Evolutionary conservation across 1,139 yeast genomes (phyloP).

Genomic region (Pichia sp.): DNA sequence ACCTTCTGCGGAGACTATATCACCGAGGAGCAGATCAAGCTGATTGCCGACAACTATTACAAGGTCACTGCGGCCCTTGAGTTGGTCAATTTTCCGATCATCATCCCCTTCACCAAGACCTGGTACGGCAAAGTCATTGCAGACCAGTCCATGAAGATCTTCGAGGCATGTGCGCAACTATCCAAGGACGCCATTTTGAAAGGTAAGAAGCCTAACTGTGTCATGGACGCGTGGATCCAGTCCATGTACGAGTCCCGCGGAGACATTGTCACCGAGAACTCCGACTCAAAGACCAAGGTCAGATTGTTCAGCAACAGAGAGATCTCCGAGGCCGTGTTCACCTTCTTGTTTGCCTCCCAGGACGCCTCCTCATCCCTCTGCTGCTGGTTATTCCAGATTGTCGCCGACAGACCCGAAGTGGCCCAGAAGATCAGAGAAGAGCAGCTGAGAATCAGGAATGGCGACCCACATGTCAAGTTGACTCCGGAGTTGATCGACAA

Average conservation of each 20-base stretch:
- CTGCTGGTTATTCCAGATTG: constrained; percentile 95
- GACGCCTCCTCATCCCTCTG: constrained; percentile 98
- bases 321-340: constrained; percentile 92
- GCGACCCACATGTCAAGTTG: constrained; percentile 61
- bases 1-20: constrained; percentile 96
- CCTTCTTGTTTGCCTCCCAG: constrained; percentile 94
- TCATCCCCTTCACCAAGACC: constrained; percentile 90
- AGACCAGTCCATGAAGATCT: constrained; percentile 87
- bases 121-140: constrained; percentile 97
- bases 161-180: constrained; percentile 80
- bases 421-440: constrained; percentile 82
- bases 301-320: constrained; percentile 88
- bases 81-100: constrained; percentile 94
- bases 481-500: constrained; percentile 69
- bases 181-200: constrained; percentile 68
- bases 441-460: constrained; percentile 76
- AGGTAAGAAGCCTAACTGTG: constrained; percentile 81
- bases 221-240: constrained; percentile 91
- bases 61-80: constrained; percentile 92
- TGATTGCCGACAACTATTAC: constrained; percentile 87
- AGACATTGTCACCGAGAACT: constrained; percentile 30
- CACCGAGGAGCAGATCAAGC: constrained; percentile 80
- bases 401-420: constrained; percentile 93
- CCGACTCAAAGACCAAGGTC: constrained; percentile 51
- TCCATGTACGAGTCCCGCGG: constrained; percentile 67